A percentile compares a stretch with the other conserved stretches of the same genome.
phyloP scores from a whole-genome alignment of 306 rosid genomes.

The Cicer judaicum region DNA sequence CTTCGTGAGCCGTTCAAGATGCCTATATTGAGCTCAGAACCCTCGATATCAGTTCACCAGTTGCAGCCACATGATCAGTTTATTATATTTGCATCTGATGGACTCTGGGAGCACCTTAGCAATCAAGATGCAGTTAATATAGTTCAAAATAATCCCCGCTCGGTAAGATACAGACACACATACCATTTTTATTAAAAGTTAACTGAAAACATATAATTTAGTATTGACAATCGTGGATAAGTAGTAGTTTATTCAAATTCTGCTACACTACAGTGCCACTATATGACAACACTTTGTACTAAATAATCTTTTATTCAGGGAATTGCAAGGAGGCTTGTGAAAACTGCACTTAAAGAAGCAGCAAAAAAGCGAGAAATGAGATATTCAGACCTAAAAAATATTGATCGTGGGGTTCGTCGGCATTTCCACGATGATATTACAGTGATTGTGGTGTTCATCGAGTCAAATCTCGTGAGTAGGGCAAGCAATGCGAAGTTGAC shows the following conservation, averaged over 20 bases:
- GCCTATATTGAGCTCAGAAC: slow-evolving; percentile 87
- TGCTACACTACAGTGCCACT: too few species aligned
- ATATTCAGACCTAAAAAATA: slow-evolving; percentile 91
- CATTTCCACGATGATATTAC: slow-evolving; percentile 99
- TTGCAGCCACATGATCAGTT: slow-evolving; percentile 81
- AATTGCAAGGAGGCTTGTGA: slow-evolving; percentile 87
- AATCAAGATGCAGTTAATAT: slow-evolving; percentile 92
- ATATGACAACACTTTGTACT: too few species aligned
- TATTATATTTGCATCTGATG: slow-evolving; percentile 91
- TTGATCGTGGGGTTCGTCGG: slow-evolving; percentile 93
- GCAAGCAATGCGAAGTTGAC: slow-evolving; percentile 68
- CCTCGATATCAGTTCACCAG: slow-evolving; percentile 63
- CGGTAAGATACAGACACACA: slow-evolving; percentile 53
- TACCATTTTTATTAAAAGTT: slow-evolving; percentile 17
- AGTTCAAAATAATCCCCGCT: slow-evolving; percentile 73
- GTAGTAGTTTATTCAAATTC: too few species aligned
- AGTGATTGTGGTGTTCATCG: slow-evolving; percentile 85
- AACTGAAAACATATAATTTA: background rate
- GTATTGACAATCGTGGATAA: too few species aligned
- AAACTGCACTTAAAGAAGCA: slow-evolving; percentile 81
- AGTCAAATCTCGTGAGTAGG: slow-evolving; percentile 74
- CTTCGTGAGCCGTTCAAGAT: slow-evolving; percentile 71
- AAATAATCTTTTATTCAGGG: slow-evolving; percentile 75
- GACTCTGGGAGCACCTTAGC: slow-evolving; percentile 94
- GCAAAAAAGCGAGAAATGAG: slow-evolving; percentile 99